phyloP scores from a whole-genome alignment of 352 stramenopile genomes.

The Phytophthora colocasiae region DNA sequence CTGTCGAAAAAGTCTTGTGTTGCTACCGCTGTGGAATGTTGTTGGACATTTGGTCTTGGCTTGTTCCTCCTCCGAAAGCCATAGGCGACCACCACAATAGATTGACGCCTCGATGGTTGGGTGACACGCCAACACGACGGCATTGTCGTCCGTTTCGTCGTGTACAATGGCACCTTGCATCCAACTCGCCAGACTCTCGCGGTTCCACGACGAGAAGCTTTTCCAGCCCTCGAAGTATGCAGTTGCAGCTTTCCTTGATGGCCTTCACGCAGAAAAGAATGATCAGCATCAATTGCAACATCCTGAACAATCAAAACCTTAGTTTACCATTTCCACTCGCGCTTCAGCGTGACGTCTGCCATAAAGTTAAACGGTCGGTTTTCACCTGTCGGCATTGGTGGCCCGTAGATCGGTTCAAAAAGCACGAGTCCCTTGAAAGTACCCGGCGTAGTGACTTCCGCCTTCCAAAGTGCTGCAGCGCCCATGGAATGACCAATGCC shows the following conservation, averaged over 20 bases:
- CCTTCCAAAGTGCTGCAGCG: conserved; percentile 38
- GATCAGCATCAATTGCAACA: not conserved
- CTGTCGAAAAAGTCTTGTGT: conserved; percentile 34
- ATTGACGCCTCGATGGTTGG: conserved; percentile 39
- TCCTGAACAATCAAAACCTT: too few species aligned
- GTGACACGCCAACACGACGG: conserved; percentile 35
- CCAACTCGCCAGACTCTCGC: conserved; percentile 42
- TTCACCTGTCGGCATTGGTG: not conserved
- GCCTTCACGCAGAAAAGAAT: conserved; percentile 18
- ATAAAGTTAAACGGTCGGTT: conserved; percentile 36
- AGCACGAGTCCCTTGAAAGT: conserved; percentile 55
- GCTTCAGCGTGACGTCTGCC: conserved; percentile 33
- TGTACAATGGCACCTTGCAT: conserved; percentile 41
- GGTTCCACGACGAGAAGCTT: conserved; percentile 49
- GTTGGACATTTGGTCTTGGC: conserved; percentile 31
- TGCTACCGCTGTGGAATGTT: conserved; percentile 43
- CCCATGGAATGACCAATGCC: conserved; percentile 66
- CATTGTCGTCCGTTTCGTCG: conserved; percentile 14
- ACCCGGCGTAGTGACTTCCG: conserved; percentile 39
- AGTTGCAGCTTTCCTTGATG: conserved; percentile 31
- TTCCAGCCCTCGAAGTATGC: conserved; percentile 43
- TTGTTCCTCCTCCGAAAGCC: conserved; percentile 31
- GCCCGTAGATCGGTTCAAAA: conserved; percentile 57
- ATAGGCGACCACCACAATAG: conserved; percentile 36
- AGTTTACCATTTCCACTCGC: conserved; percentile 38